Conservation (phyloP, 192 early-diverging fungal species). For the Backusella luteola region DNA sequence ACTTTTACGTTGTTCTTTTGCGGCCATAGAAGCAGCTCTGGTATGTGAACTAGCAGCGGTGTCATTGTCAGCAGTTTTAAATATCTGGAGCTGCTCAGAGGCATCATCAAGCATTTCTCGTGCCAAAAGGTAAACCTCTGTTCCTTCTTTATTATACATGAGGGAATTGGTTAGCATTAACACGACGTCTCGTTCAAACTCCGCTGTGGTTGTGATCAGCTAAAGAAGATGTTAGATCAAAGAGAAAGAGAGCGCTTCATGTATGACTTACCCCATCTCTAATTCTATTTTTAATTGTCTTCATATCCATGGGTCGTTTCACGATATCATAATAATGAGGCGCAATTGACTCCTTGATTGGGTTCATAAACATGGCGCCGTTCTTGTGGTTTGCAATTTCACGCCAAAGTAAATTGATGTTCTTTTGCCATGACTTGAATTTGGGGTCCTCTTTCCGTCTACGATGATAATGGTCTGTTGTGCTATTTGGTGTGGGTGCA, state of each 20-base stretch:
- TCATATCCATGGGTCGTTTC: conserved; percentile 84
- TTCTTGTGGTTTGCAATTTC: conserved; percentile 86
- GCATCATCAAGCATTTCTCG: conserved; percentile 76
- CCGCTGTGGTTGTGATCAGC: conserved; percentile 76
- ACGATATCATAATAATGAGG: conserved; percentile 78
- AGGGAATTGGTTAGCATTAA: conserved; percentile 86
- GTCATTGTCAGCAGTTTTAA: conserved; percentile 42
- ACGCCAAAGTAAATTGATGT: conserved; percentile 72
- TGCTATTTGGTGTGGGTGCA: conserved; percentile 9
- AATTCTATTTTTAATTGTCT: conserved; percentile 81
- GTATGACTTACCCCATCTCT: conserved; percentile 68
- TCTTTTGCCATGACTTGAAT: conserved; percentile 77
- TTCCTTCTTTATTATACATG: conserved; percentile 86
- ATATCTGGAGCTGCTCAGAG: conserved; percentile 64
- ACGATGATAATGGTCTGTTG: conserved; percentile 18
- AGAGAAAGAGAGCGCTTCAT: neutral
- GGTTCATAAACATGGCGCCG: conserved; percentile 80
- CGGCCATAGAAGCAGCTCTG: conserved; percentile 13
- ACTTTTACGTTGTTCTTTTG: conserved; percentile 15
- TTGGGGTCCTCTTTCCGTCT: conserved; percentile 45
- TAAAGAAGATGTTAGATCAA: conserved; percentile 26
- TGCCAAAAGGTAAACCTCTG: conserved; percentile 85
- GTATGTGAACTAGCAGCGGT: conserved; percentile 24
- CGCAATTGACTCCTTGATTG: conserved; percentile 77
- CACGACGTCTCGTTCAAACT: conserved; percentile 91